Percentiles rank a stretch among this genome's conserved stretches.
Evolutionary conservation across 345 rosid genomes (phyloP).

Genomic region (Carallia brachiata): DNA sequence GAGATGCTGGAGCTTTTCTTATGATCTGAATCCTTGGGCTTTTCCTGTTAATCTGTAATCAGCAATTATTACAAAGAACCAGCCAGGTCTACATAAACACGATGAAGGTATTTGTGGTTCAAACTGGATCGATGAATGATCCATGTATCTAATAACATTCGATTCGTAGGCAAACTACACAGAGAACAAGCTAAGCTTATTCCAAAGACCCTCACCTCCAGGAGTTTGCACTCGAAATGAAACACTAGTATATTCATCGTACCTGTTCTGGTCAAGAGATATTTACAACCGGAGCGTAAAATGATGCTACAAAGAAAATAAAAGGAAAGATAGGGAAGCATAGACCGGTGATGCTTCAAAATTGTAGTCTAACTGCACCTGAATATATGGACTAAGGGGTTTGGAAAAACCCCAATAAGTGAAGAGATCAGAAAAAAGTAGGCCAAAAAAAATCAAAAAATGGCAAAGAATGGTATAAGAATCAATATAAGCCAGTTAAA

Average conservation of each 20-base stretch:
- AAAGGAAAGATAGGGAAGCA: slow-evolving; percentile 10
- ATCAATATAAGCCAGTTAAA: slow-evolving; percentile 12
- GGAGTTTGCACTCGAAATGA: not conserved
- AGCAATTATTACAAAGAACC: too few species aligned
- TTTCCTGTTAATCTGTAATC: too few species aligned
- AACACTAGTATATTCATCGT: not conserved
- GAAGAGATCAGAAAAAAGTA: not conserved
- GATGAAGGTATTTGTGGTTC: too few species aligned
- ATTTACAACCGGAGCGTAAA: slow-evolving; percentile 23
- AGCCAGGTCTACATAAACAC: too few species aligned
- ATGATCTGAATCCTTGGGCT: too few species aligned
- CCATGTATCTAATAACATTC: too few species aligned
- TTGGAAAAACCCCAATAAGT: not conserved
- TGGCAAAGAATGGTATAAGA: slow-evolving; percentile 30
- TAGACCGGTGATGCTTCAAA: slow-evolving; percentile 15
- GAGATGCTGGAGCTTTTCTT: too few species aligned
- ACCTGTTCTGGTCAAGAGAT: not conserved
- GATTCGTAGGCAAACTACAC: not conserved
- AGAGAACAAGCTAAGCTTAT: not conserved
- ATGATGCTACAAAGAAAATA: slow-evolving; percentile 1
- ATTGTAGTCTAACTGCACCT: slow-evolving; percentile 2
- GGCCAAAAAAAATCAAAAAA: slow-evolving; percentile 20
- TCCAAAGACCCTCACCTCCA: not conserved
- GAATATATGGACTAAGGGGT: slow-evolving; percentile 6
- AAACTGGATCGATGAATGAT: too few species aligned